Percentiles rank a stretch among this genome's conserved stretches.
Evolutionary conservation across 179 eudicot genomes (phyloP).

Genomic region (Silene coronaria): DNA sequence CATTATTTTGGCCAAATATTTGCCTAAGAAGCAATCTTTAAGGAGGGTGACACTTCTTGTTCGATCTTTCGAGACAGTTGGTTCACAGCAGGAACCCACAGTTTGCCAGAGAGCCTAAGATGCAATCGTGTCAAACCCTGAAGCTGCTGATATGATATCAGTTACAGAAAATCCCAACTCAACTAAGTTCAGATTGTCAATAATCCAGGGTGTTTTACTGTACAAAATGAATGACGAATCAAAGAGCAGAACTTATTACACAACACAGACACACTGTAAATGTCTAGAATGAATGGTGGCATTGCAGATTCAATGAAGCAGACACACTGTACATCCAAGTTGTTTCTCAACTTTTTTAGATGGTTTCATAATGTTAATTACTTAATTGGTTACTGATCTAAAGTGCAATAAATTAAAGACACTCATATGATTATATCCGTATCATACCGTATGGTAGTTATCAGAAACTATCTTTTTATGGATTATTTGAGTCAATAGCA

Average conservation of each 20-base stretch:
- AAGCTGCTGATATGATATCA: too few relatives aligned
- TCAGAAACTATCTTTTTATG: too few relatives aligned
- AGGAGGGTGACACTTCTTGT: conserved; percentile 74
- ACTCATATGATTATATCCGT: neutral
- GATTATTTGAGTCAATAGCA: too few relatives aligned
- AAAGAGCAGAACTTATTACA: neutral
- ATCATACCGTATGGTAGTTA: neutral
- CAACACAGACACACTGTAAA: neutral
- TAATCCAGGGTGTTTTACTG: neutral
- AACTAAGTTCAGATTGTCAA: neutral
- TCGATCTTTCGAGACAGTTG: conserved; percentile 77
- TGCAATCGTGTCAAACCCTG: neutral
- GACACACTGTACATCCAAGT: neutral
- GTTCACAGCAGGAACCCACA: conserved; percentile 22
- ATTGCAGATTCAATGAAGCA: neutral
- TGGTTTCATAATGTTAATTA: neutral
- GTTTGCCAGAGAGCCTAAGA: too few relatives aligned
- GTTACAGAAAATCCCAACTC: neutral
- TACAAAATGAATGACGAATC: neutral
- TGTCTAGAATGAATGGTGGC: neutral
- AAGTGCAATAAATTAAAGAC: neutral
- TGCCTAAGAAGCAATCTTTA: too few relatives aligned
- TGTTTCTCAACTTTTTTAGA: neutral
- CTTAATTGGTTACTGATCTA: neutral
- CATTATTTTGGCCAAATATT: too few relatives aligned